Evolutionary conservation across 2,329 filamentous ascomycete genomes (phyloP), one percentile per base, ranked within the genome.

Genomic region (Exophiala aquamarina): DNA sequence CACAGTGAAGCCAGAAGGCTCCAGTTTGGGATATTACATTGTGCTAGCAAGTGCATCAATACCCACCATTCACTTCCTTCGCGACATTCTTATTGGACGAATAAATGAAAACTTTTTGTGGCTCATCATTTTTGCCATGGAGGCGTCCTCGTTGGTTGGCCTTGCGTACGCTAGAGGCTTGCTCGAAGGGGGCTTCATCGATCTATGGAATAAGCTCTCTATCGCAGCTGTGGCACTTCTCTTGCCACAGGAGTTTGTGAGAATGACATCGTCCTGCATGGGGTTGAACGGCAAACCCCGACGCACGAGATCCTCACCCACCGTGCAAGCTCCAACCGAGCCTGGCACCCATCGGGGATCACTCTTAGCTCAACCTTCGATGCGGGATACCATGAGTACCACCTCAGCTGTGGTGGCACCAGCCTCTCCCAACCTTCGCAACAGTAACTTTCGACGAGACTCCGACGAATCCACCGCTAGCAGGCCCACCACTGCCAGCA

Each of bases 161-260:
- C 19, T 55, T 17, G 45, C 48, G 13, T 38, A 51, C 36, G 23
- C 48, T 14, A 43, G 41, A 9, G 49, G 48, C 2, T 29, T 13
- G 11, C 49, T 50, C 31, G 47, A 47, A 9, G 47, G 49, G 4
- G 48, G 43, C 18, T 47, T 50, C 17, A 17, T 41, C 17, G 44
- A 52, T 35, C 44, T 57, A 11, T 58, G 55, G 55, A 55, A 56
- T 26, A 58, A 58, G 31, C 17, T 56, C 15, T 53, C 46, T 4
- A 54, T 58, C 28, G 50, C 47, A 3, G 38, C 38, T 13, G 47
- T 56, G 3, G 51, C 47, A 31, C 34, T 58, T 10, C 41, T 56
- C 15, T 44, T 58, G 23, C 48, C 54, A 13, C 53, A 56, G 21
- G 50, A 56, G 19, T 55, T 51, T 36, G 23, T 55, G 21, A 38